These are phyloP conservation scores for Fragilariopsis cylindrus DNA, from an alignment of 108 stramenopile species.

Conservation along the genomic window DNA sequence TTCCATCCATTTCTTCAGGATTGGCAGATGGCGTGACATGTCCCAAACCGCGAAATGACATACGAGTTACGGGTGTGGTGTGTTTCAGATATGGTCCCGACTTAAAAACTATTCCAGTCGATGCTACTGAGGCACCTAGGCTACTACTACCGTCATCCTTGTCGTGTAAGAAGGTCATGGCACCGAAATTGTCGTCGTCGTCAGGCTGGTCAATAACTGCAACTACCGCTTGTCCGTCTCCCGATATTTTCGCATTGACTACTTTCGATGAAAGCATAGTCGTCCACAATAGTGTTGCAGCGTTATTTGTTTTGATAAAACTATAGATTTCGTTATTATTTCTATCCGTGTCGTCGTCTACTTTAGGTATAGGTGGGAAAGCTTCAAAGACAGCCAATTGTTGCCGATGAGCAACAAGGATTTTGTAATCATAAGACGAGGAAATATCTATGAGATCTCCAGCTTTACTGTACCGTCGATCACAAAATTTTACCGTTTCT, in stretches of 20 bases:
- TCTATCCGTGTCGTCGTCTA: neutral
- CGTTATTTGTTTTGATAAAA: neutral
- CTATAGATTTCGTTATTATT: neutral
- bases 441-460: constrained; percentile 38
- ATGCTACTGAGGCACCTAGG: neutral
- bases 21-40: constrained; percentile 46
- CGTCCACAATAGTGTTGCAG: constrained; percentile 71
- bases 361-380: constrained; percentile 7
- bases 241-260: constrained; percentile 59
- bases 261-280: constrained; percentile 51
- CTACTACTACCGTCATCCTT: constrained; percentile 50
- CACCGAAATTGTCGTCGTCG: constrained; percentile 41
- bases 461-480: constrained; percentile 25
- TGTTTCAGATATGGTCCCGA: constrained; percentile 80
- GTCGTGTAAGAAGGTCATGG: constrained; percentile 64
- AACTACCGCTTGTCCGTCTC: constrained; percentile 75
- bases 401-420: constrained; percentile 66
- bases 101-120: constrained; percentile 71
- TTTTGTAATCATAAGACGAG: constrained; percentile 33
- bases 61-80: constrained; percentile 61
- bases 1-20: constrained; percentile 53
- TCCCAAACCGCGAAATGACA: constrained; percentile 79
- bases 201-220: constrained; percentile 53
- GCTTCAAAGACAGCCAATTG: constrained; percentile 73
- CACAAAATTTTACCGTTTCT: constrained; percentile 18